Percentiles rank a stretch among this genome's conserved stretches.
These are phyloP conservation scores for Mycena polygramma DNA, from an alignment of 768 basidiomycete genomes.

Conservation along the genomic window DNA sequence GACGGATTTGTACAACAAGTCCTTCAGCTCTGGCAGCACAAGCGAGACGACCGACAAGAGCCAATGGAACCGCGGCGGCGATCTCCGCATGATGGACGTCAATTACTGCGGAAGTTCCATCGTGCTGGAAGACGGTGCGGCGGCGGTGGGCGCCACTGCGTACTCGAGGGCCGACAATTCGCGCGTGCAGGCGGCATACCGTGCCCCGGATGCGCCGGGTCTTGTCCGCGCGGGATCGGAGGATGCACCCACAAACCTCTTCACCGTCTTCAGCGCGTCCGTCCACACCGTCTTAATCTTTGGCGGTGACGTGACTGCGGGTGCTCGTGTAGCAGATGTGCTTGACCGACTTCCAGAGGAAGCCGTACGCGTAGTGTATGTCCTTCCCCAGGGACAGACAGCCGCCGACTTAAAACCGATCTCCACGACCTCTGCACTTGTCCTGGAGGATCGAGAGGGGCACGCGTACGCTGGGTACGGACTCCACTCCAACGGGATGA, in stretches of 20 bases:
- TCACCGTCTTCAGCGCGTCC: constrained; percentile 42
- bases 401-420: too few relatives aligned
- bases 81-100: constrained; percentile 18
- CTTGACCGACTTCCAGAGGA: neutral
- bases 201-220: constrained; percentile 25
- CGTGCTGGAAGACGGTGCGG: neutral
- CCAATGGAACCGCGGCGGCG: constrained; percentile 6
- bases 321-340: neutral
- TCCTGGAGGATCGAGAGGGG: constrained; percentile 32
- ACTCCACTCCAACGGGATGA: neutral
- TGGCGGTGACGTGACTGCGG: constrained; percentile 3
- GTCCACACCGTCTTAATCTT: constrained; percentile 50
- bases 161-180: neutral
- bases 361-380: neutral
- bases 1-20: constrained; percentile 3
- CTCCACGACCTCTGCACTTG: neutral
- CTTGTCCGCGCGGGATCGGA: constrained; percentile 13
- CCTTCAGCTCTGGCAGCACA: neutral
- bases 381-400: neutral
- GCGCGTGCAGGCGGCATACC: constrained; percentile 10
- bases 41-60: too few relatives aligned
- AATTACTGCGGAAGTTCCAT: constrained; percentile 26
- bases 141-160: neutral
- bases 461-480: constrained; percentile 35
- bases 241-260: constrained; percentile 37